phyloP scores from a whole-genome alignment of 352 stramenopile species.

The Globisporangium cederbergense region DNA sequence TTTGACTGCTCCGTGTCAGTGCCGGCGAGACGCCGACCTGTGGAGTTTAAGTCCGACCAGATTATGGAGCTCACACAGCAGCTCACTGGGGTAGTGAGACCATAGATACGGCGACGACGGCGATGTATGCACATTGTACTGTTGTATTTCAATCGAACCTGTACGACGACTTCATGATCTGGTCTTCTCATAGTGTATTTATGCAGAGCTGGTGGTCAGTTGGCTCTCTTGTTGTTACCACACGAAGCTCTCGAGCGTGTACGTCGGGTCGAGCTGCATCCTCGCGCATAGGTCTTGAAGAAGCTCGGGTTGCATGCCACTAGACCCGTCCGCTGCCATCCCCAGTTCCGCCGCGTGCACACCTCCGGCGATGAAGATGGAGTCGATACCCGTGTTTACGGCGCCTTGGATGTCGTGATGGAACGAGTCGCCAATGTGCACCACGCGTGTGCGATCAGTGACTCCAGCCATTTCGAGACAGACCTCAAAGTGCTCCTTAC shows the following conservation, averaged over 20 bases:
- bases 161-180: background rate
- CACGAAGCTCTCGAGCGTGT: constrained; percentile 31
- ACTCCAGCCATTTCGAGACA: constrained; percentile 37
- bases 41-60: constrained; percentile 27
- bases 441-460: constrained; percentile 29
- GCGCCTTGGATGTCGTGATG: constrained; percentile 65
- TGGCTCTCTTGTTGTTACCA: constrained; percentile 24
- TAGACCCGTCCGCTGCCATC: background rate
- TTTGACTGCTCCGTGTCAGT: constrained; percentile 29
- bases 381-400: constrained; percentile 42
- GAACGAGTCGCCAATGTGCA: constrained; percentile 67
- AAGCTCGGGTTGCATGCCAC: constrained; percentile 1
- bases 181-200: background rate
- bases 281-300: constrained; percentile 8
- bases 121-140: background rate
- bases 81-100: constrained; percentile 17
- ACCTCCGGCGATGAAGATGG: constrained; percentile 54
- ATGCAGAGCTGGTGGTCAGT: background rate
- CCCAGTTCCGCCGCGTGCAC: constrained; percentile 52
- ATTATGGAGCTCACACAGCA: constrained; percentile 23
- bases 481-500: constrained; percentile 72
- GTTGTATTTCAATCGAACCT: background rate
- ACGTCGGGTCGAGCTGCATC: constrained; percentile 19
- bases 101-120: background rate
- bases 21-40: constrained; percentile 21